These are phyloP conservation scores for Arthrobotrys iridis DNA, from an alignment of 2,329 filamentous ascomycete genomes.

Conservation along the genomic window DNA sequence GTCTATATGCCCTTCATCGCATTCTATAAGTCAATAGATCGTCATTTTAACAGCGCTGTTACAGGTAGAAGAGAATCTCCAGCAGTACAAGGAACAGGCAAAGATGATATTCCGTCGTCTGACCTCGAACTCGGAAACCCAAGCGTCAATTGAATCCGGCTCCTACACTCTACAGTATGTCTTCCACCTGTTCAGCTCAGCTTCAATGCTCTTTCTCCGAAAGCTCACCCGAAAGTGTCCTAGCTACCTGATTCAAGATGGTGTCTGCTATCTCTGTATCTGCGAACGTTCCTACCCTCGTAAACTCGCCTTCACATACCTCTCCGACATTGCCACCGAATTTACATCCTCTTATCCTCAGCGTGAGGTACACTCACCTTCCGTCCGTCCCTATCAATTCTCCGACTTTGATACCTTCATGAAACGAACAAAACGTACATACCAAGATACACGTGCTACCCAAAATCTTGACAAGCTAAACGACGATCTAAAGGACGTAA, in stretches of 20 bases:
- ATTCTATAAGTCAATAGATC: neutral
- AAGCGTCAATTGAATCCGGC: slow-evolving; percentile 90
- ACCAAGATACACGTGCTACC: slow-evolving; percentile 88
- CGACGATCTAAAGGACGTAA: slow-evolving; percentile 96
- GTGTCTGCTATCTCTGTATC: slow-evolving; percentile 91
- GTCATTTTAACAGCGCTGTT: slow-evolving; percentile 23
- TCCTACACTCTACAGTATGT: slow-evolving; percentile 85
- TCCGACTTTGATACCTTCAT: slow-evolving; percentile 99
- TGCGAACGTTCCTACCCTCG: slow-evolving; percentile 93
- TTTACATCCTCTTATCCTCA: slow-evolving; percentile 86
- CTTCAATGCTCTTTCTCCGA: neutral
- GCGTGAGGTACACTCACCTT: slow-evolving; percentile 76
- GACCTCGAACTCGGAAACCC: slow-evolving; percentile 85
- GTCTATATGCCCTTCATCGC: slow-evolving; percentile 53
- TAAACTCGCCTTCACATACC: slow-evolving; percentile 98
- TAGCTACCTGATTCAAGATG: slow-evolving; percentile 84
- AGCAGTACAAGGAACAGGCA: slow-evolving; percentile 88
- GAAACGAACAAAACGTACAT: slow-evolving; percentile 87
- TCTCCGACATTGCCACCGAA: slow-evolving; percentile 88
- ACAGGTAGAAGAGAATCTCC: slow-evolving; percentile 76
- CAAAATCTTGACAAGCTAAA: slow-evolving; percentile 96
- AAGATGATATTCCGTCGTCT: slow-evolving; percentile 90
- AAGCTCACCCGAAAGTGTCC: slow-evolving; percentile 32
- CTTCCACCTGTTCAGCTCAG: neutral
- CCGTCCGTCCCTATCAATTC: slow-evolving; percentile 90